A percentile compares a stretch with the other conserved stretches of the same genome.
Conservation (phyloP, 2,329 filamentous ascomycete genomes). For the Pestalotiopsis sp. region DNA sequence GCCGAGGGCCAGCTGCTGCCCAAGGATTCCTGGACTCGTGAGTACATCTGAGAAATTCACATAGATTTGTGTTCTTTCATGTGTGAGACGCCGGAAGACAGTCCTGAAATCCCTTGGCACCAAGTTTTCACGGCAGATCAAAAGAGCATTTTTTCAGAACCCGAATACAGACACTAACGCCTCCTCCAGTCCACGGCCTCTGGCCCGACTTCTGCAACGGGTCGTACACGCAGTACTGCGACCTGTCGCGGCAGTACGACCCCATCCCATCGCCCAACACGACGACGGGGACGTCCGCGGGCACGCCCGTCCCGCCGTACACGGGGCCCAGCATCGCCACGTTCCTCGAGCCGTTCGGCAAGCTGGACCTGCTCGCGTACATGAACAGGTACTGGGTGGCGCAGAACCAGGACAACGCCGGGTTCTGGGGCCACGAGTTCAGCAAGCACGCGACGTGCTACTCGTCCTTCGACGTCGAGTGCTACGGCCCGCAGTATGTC, state of each 20-base stretch:
- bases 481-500: constrained; percentile 62
- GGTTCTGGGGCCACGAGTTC: constrained; percentile 71
- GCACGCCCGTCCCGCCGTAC: constrained; percentile 58
- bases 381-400: constrained; percentile 70
- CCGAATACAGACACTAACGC: not conserved
- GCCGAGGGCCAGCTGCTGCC: constrained; percentile 60
- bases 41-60: not conserved
- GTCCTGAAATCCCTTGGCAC: not conserved
- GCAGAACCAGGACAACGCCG: constrained; percentile 55
- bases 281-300: constrained; percentile 57
- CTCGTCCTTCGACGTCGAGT: constrained; percentile 65
- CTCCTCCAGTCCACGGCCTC: not conserved
- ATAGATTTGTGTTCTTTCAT: not conserved
- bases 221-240: constrained; percentile 69
- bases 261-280: constrained; percentile 64
- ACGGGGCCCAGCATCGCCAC: constrained; percentile 59
- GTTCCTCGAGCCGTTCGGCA: constrained; percentile 61
- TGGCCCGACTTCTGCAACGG: constrained; percentile 50
- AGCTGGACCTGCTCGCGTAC: constrained; percentile 61
- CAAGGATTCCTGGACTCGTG: constrained; percentile 52
- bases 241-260: constrained; percentile 66
- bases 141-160: too few species aligned
- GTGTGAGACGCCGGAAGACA: not conserved
- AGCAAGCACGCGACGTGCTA: constrained; percentile 71
- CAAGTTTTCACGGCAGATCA: not conserved